Conservation (phyloP, 495 filamentous ascomycete genomes). For the Podospora pseudopauciseta region DNA sequence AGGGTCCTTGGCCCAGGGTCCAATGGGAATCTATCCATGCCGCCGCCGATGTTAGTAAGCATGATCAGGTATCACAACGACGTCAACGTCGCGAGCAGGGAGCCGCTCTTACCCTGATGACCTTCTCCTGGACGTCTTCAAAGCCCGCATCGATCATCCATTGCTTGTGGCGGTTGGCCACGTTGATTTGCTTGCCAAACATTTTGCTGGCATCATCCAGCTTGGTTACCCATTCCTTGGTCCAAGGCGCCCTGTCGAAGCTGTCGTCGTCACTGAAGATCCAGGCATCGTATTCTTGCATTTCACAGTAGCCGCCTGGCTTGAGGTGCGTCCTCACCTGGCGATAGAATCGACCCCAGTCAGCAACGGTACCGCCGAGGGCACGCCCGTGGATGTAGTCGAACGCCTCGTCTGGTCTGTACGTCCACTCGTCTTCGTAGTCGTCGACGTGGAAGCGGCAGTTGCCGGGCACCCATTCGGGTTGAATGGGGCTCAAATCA, state of each 20-base stretch:
- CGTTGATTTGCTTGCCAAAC: conserved; percentile 47
- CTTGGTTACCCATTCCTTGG: conserved; percentile 44
- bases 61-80: background rate
- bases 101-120: conserved; percentile 19
- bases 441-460: conserved; percentile 57
- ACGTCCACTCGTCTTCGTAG: conserved; percentile 55
- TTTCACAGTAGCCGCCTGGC: conserved; percentile 60
- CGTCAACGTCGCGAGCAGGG: background rate
- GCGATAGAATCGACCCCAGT: conserved; percentile 54
- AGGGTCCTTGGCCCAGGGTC: conserved; percentile 50
- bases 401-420: conserved; percentile 44
- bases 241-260: conserved; percentile 40
- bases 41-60: background rate
- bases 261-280: conserved; percentile 52
- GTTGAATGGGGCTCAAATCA: conserved; percentile 41
- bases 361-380: conserved; percentile 53
- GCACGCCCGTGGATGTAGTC: conserved; percentile 63
- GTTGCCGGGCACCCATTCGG: conserved; percentile 47
- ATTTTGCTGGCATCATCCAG: conserved; percentile 42
- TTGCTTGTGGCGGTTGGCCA: conserved; percentile 38
- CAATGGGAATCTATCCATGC: conserved; percentile 41
- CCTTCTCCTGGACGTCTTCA: conserved; percentile 35
- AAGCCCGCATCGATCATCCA: conserved; percentile 42
- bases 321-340: conserved; percentile 50
- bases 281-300: conserved; percentile 46